Conservation (phyloP, 345 rosid species). For the Bretschneidera sinensis region DNA sequence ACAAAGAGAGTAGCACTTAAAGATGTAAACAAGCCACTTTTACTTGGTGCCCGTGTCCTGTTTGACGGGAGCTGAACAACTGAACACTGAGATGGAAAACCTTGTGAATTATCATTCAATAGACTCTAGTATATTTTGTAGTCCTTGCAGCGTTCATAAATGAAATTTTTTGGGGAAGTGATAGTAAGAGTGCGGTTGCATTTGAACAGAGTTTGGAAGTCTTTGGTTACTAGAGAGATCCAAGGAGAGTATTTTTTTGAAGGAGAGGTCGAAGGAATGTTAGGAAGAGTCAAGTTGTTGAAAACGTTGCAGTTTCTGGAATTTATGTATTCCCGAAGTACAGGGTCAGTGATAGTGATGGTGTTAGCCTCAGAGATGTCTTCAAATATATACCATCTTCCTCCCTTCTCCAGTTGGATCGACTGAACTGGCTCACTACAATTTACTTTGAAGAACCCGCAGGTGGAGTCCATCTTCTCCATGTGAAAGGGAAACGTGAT, state of each 20-base stretch:
- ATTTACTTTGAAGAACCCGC: slow-evolving; percentile 23
- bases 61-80: slow-evolving; percentile 16
- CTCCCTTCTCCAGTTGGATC: slow-evolving; percentile 28
- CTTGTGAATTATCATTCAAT: background rate
- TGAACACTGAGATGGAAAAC: slow-evolving; percentile 24
- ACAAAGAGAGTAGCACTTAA: slow-evolving; percentile 19
- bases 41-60: background rate
- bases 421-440: slow-evolving; percentile 13
- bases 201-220: slow-evolving; percentile 17
- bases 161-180: background rate
- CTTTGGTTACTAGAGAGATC: slow-evolving; percentile 3
- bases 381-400: slow-evolving; percentile 16
- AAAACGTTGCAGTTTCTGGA: slow-evolving; percentile 22
- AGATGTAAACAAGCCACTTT: background rate
- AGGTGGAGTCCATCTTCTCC: too few relatives aligned
- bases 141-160: slow-evolving; percentile 10
- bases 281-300: slow-evolving; percentile 25
- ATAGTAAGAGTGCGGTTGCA: slow-evolving; percentile 12
- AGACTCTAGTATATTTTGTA: background rate
- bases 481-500: too few relatives aligned
- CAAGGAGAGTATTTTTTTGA: slow-evolving; percentile 26
- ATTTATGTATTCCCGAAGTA: slow-evolving; percentile 2
- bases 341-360: slow-evolving; percentile 19
- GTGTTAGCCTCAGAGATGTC: slow-evolving; percentile 28
- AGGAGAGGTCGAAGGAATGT: slow-evolving; percentile 23